phyloP scores from a whole-genome alignment of 78 protist genomes.

The Dictyostelium capitatum region DNA sequence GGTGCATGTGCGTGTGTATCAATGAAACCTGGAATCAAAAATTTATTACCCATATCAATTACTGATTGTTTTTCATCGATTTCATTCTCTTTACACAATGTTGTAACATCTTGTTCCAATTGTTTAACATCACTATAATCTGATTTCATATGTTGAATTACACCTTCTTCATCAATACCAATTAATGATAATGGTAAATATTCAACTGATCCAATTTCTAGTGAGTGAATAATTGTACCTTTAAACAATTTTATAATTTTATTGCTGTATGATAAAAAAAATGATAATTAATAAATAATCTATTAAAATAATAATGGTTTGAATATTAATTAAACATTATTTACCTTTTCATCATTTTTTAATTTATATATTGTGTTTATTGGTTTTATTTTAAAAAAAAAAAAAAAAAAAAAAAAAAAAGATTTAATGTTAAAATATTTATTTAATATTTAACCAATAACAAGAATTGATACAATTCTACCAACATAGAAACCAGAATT shows the following conservation, averaged over 20 bases:
- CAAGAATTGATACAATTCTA: too few species aligned
- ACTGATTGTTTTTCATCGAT: neutral
- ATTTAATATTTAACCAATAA: too few species aligned
- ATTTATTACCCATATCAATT: constrained; percentile 66
- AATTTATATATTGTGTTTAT: too few species aligned
- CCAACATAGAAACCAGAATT: too few species aligned
- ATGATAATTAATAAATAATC: neutral
- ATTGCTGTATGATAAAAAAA: neutral
- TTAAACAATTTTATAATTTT: constrained; percentile 42
- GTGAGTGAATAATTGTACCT: constrained; percentile 80
- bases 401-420: too few species aligned
- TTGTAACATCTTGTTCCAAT: neutral
- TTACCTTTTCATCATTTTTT: too few species aligned
- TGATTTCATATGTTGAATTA: neutral
- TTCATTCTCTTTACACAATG: neutral
- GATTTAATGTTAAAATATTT: too few species aligned
- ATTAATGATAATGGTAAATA: constrained; percentile 26
- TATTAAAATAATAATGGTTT: too few species aligned
- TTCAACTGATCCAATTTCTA: constrained; percentile 40
- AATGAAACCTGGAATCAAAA: constrained; percentile 93
- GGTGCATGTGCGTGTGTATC: constrained; percentile 97
- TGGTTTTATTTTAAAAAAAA: too few species aligned
- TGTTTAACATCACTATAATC: neutral
- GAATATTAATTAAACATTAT: too few species aligned
- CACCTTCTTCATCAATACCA: constrained; percentile 55